Evolutionary conservation across 345 rosid genomes (phyloP), one percentile per base, ranked within the genome.

Genomic region (Eutrema heterophyllum): DNA sequence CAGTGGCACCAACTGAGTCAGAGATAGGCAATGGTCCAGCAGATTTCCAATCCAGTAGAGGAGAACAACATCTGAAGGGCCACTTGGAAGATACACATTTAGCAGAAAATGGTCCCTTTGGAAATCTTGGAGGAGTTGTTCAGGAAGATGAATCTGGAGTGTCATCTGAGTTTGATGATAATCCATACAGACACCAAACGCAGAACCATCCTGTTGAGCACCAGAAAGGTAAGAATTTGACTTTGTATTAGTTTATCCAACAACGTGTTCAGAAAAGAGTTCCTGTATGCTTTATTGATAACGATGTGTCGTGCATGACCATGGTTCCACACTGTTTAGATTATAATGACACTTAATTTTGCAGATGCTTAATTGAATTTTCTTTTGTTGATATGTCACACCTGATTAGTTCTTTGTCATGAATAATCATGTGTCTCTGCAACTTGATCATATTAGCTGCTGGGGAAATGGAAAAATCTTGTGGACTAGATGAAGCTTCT

Each of bases 141-240:
- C 87, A 79, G 44, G 93, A 84, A 72, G 90, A 86, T 83, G 78
- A 83, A 73, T 68, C 87, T 71, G 84, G 82, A 72, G 88, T 81
- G 46, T 70, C 87, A 5, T 84, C 91, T 9, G 86, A 84, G 62
- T 82, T 79, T 72, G 96, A 89, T 45, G 76, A 82, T 18, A 72
- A 77, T 59, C 46, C 80, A 49, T 84, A 90, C 71, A 74, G 75
- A 84, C 72, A 82, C 81, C 83, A 86, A 82, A 67, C 83, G 67
- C 92, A 80, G 63, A 74, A 64, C 56, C 89, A 82, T 55, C 77
- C 76, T 27, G 85, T 83, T 81, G 91, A 89, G 86, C 87, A 81
- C 41, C 77, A 77, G 38, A 86, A 83, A 78, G 96, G 92, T 88
- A 67, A n/a, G 57, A 5, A n/a, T 43, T 30, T 12, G 15, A 30